phyloP scores from a whole-genome alignment of 176 grass and related monocot species.

The Avena sativa region DNA sequence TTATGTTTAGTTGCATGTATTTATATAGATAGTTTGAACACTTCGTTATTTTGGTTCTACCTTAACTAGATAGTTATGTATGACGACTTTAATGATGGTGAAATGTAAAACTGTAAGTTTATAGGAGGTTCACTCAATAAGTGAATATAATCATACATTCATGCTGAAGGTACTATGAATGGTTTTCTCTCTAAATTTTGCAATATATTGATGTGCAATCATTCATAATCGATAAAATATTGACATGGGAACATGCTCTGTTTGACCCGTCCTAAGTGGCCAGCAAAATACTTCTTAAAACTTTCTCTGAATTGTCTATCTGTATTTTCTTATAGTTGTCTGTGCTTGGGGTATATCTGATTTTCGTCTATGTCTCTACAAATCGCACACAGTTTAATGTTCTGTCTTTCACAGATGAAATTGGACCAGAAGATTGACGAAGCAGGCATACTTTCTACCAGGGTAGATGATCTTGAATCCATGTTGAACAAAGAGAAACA shows the following conservation, averaged over 20 bases:
- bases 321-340: constrained; percentile 4
- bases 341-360: neutral
- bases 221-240: neutral
- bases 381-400: constrained; percentile 15
- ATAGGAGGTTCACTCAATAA: constrained; percentile 16
- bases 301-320: neutral
- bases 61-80: constrained; percentile 1
- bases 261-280: constrained; percentile 16
- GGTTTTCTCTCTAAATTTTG: constrained; percentile 1
- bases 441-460: constrained; percentile 61
- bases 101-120: constrained; percentile 29
- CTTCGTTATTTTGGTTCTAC: constrained; percentile 6
- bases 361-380: constrained; percentile 27
- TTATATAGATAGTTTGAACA: neutral
- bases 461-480: constrained; percentile 72
- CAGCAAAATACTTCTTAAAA: neutral
- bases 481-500: constrained; percentile 69
- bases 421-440: constrained; percentile 70
- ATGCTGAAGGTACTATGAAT: neutral
- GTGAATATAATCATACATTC: neutral
- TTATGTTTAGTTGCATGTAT: constrained; percentile 32
- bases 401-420: constrained; percentile 47
- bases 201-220: neutral
- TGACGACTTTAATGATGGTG: neutral
- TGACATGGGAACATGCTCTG: constrained; percentile 7